phyloP scores from a whole-genome alignment of 345 rosid species.

The Salix udensis region DNA sequence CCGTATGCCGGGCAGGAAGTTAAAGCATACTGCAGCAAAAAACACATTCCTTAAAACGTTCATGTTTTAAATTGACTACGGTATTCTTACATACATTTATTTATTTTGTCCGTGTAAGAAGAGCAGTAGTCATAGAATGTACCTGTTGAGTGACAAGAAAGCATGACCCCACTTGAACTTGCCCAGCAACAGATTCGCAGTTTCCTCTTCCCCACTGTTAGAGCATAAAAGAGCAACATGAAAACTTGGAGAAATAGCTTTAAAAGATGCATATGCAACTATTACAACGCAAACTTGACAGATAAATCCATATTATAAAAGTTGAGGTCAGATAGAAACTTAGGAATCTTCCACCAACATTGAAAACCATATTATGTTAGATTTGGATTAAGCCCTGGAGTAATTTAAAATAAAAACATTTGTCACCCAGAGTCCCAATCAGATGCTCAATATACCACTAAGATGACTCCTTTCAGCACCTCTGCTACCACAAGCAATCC shows the following conservation, averaged over 20 bases:
- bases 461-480: neutral
- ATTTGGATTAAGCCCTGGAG: neutral
- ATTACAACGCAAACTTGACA: neutral
- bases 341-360: neutral
- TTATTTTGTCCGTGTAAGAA: too few species aligned
- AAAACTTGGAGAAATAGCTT: neutral
- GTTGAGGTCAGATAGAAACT: neutral
- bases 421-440: neutral
- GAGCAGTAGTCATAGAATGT: neutral
- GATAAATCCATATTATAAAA: neutral
- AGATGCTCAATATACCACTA: neutral
- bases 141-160: conserved; percentile 88
- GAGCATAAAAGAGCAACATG: conserved; percentile 5
- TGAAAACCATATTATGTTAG: neutral
- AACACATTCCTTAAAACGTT: neutral
- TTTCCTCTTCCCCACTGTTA: conserved; percentile 84
- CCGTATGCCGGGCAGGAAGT: neutral
- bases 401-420: neutral
- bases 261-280: neutral
- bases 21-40: neutral
- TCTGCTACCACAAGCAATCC: neutral
- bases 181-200: conserved; percentile 69
- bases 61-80: neutral
- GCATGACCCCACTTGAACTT: conserved; percentile 99
- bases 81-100: too few species aligned